Evolutionary conservation across 2,329 filamentous ascomycete genomes (phyloP).

Genomic region (Lachnellula arida): DNA sequence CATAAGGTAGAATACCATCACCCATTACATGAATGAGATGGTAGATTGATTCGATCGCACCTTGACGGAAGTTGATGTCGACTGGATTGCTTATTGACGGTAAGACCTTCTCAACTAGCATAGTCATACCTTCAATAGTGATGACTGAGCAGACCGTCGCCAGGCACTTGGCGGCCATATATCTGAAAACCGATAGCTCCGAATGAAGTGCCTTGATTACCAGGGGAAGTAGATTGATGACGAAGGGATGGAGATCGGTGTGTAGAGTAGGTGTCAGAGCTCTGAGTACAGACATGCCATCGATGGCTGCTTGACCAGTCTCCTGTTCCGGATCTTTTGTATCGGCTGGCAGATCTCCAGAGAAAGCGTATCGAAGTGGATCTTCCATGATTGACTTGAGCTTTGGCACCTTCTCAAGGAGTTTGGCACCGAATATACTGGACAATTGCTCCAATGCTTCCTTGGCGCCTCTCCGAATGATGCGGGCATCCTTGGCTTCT

Average conservation of each 20-base stretch:
- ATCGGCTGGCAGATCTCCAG: constrained; percentile 63
- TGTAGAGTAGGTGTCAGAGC: constrained; percentile 91
- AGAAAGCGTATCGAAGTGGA: constrained; percentile 71
- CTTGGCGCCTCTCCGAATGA: constrained; percentile 89
- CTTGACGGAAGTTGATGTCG: constrained; percentile 85
- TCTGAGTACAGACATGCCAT: constrained; percentile 87
- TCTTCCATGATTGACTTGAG: constrained; percentile 75
- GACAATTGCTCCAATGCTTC: constrained; percentile 88
- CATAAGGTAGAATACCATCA: constrained; percentile 90
- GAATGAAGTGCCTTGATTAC: constrained; percentile 86
- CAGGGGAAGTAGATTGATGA: constrained; percentile 77
- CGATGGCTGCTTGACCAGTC: constrained; percentile 87
- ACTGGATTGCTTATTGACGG: constrained; percentile 88
- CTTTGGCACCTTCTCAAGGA: constrained; percentile 82
- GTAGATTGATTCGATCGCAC: constrained; percentile 91
- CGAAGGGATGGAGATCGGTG: constrained; percentile 67
- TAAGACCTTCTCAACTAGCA: constrained; percentile 86
- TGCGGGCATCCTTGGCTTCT: constrained; percentile 82
- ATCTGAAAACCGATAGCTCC: constrained; percentile 84
- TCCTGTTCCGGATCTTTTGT: constrained; percentile 69
- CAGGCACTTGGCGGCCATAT: constrained; percentile 95
- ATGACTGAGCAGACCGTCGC: constrained; percentile 97
- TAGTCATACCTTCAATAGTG: constrained; percentile 91
- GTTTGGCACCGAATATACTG: constrained; percentile 66
- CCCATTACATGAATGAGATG: constrained; percentile 98